A percentile compares a stretch with the other conserved stretches of the same genome.
Conservation (phyloP, 495 filamentous ascomycete genomes). For the Collariella sp. region DNA sequence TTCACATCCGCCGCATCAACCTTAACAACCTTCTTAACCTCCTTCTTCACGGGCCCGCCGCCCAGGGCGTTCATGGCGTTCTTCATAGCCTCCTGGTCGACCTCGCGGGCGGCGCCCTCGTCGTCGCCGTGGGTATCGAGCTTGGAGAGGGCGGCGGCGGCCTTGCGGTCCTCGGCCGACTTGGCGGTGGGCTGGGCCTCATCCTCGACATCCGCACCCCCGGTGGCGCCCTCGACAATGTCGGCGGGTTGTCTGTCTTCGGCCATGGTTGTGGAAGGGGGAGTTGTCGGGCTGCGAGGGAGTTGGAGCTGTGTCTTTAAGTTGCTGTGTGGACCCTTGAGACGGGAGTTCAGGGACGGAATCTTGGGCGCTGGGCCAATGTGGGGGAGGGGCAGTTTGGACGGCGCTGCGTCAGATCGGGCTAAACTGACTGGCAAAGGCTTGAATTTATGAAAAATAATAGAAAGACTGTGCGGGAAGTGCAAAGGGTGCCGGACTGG, state of each 20-base stretch:
- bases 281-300: neutral
- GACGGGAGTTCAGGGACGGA: neutral
- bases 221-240: slow-evolving; percentile 50
- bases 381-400: slow-evolving; percentile 7
- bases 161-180: slow-evolving; percentile 80
- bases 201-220: slow-evolving; percentile 53
- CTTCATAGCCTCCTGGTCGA: slow-evolving; percentile 73
- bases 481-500: neutral
- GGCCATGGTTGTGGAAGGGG: slow-evolving; percentile 39
- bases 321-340: neutral
- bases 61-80: slow-evolving; percentile 71
- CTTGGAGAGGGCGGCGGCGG: slow-evolving; percentile 72
- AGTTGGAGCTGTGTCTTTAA: neutral
- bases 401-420: neutral
- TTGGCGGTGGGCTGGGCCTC: slow-evolving; percentile 55
- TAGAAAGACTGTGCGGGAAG: too few relatives aligned
- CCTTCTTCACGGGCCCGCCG: slow-evolving; percentile 36
- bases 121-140: slow-evolving; percentile 59
- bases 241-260: slow-evolving; percentile 49
- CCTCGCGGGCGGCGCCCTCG: slow-evolving; percentile 46
- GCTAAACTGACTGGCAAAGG: neutral
- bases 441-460: too few relatives aligned
- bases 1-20: slow-evolving; percentile 40
- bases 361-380: neutral
- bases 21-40: slow-evolving; percentile 41